These are phyloP conservation scores for Cladophialophora psammophila DNA, from an alignment of 2,329 filamentous ascomycete genomes.

Conservation along the genomic window DNA sequence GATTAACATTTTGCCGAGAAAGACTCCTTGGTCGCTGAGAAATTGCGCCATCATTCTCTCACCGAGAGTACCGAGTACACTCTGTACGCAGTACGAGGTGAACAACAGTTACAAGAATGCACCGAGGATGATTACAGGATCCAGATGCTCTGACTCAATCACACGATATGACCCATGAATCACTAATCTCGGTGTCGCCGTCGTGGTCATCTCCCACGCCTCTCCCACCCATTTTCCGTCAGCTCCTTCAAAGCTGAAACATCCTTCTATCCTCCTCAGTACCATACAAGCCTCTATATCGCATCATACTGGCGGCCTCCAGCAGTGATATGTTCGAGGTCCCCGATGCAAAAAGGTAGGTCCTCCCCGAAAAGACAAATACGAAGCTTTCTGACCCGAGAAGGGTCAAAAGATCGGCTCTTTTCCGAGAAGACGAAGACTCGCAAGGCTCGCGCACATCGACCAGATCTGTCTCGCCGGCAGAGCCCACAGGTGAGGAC, in stretches of 20 bases:
- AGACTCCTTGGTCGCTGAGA: not conserved
- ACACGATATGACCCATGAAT: not conserved
- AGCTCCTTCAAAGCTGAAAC: not conserved
- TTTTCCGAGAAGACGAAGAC: slow-evolving; percentile 24
- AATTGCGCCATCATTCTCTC: not conserved
- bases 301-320: not conserved
- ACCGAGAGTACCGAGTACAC: too few species aligned
- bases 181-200: not conserved
- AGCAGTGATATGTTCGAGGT: slow-evolving; percentile 32
- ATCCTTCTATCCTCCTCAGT: not conserved
- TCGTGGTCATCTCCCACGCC: not conserved
- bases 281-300: not conserved
- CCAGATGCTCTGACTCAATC: not conserved
- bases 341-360: slow-evolving; percentile 34
- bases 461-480: slow-evolving; percentile 22
- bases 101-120: not conserved
- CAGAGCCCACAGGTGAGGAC: not conserved
- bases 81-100: too few species aligned
- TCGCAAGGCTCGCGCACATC: slow-evolving; percentile 10
- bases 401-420: slow-evolving; percentile 31
- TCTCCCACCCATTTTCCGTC: not conserved
- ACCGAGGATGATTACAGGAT: not conserved
- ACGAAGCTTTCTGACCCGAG: not conserved
- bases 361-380: not conserved
- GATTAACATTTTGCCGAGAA: slow-evolving; percentile 23